A percentile compares a stretch with the other conserved stretches of the same genome.
Conservation (phyloP, 2,329 filamentous ascomycete genomes). For the Septoria linicola region DNA sequence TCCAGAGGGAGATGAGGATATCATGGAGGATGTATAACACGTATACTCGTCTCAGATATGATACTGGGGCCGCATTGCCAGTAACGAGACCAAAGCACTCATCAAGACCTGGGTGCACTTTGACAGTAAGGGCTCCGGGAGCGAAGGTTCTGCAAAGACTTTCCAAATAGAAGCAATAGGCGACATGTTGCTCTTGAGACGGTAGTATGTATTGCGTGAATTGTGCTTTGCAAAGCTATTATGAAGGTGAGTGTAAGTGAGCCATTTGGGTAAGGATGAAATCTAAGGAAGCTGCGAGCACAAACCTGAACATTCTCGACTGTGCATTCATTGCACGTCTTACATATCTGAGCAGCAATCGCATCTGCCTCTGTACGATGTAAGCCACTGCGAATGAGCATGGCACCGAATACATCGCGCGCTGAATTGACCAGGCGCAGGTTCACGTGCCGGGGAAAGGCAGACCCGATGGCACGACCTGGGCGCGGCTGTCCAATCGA, state of each 20-base stretch:
- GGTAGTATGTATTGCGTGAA: constrained; percentile 25
- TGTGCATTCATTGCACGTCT: constrained; percentile 27
- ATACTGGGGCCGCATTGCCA: constrained; percentile 1
- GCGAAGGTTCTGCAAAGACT: constrained; percentile 19
- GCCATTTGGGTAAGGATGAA: neutral
- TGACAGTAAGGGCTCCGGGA: neutral
- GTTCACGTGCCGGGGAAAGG: no score
- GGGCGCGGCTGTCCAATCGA: no score
- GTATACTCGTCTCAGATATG: constrained; percentile 28
- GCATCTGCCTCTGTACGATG: constrained; percentile 1
- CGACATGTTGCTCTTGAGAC: constrained; percentile 11
- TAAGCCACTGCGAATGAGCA: neutral
- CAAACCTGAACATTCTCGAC: constrained; percentile 29
- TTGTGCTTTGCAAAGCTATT: constrained; percentile 26
- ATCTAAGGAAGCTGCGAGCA: constrained; percentile 3
- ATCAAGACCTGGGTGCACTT: constrained; percentile 2
- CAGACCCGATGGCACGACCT: no score
- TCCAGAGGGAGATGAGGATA: constrained; percentile 16
- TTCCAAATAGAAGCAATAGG: constrained; percentile 24
- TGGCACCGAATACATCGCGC: neutral
- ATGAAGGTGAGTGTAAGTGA: constrained; percentile 22
- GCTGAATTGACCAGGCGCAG: no score
- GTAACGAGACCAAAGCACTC: constrained; percentile 5
- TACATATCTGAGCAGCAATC: constrained; percentile 13
- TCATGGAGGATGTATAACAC: constrained; percentile 27